A percentile compares a stretch with the other conserved stretches of the same genome.
These are phyloP conservation scores for Ceratonia siliqua DNA, from an alignment of 306 rosid genomes.

Conservation along the genomic window DNA sequence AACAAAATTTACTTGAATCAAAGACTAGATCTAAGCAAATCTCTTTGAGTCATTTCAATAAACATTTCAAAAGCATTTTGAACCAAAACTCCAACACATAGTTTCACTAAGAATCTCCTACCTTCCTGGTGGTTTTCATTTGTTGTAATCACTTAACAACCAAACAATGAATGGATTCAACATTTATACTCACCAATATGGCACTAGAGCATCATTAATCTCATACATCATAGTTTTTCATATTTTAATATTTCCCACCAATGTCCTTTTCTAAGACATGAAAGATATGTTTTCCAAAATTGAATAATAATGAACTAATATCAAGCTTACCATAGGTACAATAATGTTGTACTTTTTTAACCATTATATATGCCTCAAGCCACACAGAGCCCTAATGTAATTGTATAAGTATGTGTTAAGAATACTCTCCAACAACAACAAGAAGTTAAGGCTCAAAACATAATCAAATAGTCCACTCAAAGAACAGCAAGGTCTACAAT, in stretches of 20 bases:
- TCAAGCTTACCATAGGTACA: neutral
- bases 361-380: neutral
- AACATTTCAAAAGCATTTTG: too few species aligned
- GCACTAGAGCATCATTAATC: neutral
- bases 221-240: neutral
- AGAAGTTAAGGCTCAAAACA: conserved; percentile 20
- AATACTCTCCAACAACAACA: neutral
- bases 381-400: neutral
- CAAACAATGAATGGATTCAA: neutral
- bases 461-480: neutral
- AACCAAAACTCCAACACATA: too few species aligned
- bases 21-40: too few species aligned
- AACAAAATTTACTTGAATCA: too few species aligned
- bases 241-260: neutral
- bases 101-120: too few species aligned
- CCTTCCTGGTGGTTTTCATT: too few species aligned
- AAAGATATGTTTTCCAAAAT: neutral
- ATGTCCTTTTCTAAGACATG: neutral
- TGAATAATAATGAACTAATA: neutral
- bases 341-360: neutral
- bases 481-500: neutral
- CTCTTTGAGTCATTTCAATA: too few species aligned
- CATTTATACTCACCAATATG: neutral
- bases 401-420: neutral
- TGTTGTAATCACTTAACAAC: too few species aligned